Evolutionary conservation across 129 eudicot species (phyloP).

Genomic region (Lactuca saligna): DNA sequence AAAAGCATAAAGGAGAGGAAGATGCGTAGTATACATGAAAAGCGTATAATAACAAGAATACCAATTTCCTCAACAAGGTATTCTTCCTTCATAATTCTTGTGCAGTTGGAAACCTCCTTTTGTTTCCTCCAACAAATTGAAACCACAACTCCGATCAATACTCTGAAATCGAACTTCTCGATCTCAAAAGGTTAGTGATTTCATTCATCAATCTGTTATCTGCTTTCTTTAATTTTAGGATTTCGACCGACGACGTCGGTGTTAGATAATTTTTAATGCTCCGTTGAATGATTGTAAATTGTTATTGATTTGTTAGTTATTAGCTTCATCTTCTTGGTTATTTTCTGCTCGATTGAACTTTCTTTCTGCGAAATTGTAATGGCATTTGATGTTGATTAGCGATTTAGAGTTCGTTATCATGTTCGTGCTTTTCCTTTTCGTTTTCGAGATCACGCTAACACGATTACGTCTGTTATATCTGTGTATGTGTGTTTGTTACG

Average conservation of each 20-base stretch:
- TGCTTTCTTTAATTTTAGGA: slow-evolving; percentile 10
- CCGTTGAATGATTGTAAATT: background rate
- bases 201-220: slow-evolving; percentile 12
- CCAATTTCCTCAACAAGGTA: slow-evolving; percentile 22
- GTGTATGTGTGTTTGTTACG: background rate
- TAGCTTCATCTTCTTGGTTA: slow-evolving; percentile 12
- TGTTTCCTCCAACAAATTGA: background rate
- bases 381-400: slow-evolving; percentile 22
- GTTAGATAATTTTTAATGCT: background rate
- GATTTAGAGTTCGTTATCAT: slow-evolving; percentile 19
- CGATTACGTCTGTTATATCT: background rate
- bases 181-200: slow-evolving; percentile 20
- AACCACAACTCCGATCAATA: slow-evolving; percentile 1
- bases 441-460: slow-evolving; percentile 1
- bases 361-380: background rate
- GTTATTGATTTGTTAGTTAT: slow-evolving; percentile 11
- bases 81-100: slow-evolving; percentile 20
- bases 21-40: slow-evolving; percentile 26
- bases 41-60: slow-evolving; percentile 32
- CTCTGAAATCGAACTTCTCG: background rate
- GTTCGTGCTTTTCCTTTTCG: background rate
- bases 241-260: slow-evolving; percentile 22
- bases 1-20: slow-evolving; percentile 3
- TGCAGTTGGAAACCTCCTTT: slow-evolving; percentile 19
- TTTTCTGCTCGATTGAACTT: slow-evolving; percentile 16